These are phyloP conservation scores for Tolypocladium nubicola DNA, from an alignment of 2,329 filamentous ascomycete genomes.

Conservation along the genomic window DNA sequence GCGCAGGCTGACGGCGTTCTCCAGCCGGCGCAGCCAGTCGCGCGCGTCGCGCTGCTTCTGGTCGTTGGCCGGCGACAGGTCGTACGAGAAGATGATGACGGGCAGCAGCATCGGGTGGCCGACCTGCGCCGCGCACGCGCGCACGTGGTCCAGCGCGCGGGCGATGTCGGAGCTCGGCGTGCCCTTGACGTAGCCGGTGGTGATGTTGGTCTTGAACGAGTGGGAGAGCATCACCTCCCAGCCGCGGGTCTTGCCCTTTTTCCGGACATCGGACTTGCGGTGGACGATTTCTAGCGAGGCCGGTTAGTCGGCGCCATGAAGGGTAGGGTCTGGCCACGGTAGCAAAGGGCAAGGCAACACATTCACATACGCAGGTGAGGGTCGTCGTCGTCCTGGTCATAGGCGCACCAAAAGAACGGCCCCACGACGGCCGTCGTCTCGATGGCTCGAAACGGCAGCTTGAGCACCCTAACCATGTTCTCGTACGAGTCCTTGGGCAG, in stretches of 20 bases:
- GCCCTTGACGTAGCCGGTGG: slow-evolving; percentile 51
- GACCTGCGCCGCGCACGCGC: slow-evolving; percentile 35
- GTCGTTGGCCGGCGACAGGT: slow-evolving; percentile 44
- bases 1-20: slow-evolving; percentile 50
- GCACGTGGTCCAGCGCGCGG: slow-evolving; percentile 37
- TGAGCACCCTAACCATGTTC: slow-evolving; percentile 43
- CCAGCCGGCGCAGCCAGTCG: slow-evolving; percentile 50
- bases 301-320: background rate
- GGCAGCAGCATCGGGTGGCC: slow-evolving; percentile 50
- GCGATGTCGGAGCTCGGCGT: slow-evolving; percentile 46
- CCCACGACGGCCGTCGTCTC: slow-evolving; percentile 50
- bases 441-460: slow-evolving; percentile 44
- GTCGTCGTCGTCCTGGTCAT: slow-evolving; percentile 45
- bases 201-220: slow-evolving; percentile 42
- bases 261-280: slow-evolving; percentile 56
- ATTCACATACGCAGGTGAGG: slow-evolving; percentile 41
- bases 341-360: background rate
- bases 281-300: slow-evolving; percentile 42
- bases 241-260: slow-evolving; percentile 51
- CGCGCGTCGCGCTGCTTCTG: slow-evolving; percentile 52
- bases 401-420: slow-evolving; percentile 51
- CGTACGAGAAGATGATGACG: slow-evolving; percentile 46
- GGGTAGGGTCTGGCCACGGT: background rate
- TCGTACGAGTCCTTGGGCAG: slow-evolving; percentile 38
- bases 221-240: slow-evolving; percentile 56